These are phyloP conservation scores for Waltergamsia citrina DNA, from an alignment of 2,329 filamentous ascomycete genomes.

Conservation along the genomic window DNA sequence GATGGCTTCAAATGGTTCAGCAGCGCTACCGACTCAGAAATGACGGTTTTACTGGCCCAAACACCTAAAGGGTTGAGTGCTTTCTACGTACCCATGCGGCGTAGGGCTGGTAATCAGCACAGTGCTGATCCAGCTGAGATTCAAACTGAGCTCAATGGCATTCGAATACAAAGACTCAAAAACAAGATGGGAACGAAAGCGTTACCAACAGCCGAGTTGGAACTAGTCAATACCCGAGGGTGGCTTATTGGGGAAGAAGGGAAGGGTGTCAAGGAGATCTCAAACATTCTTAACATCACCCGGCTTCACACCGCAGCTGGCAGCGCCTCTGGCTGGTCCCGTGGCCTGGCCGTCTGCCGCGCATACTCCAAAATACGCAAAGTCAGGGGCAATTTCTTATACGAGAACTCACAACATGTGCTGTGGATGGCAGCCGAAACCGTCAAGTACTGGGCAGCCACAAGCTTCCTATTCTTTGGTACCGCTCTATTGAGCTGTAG, in stretches of 20 bases:
- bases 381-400: too few species aligned
- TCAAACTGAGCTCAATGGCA: constrained; percentile 51
- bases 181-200: constrained; percentile 62
- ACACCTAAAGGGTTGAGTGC: constrained; percentile 39
- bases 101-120: constrained; percentile 12
- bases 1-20: constrained; percentile 57
- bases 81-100: constrained; percentile 56
- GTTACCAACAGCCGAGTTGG: constrained; percentile 64
- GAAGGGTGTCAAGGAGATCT: constrained; percentile 58
- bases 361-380: too few species aligned
- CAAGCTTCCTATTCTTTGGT: constrained; percentile 45
- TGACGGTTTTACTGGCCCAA: constrained; percentile 55
- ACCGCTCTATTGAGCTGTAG: constrained; percentile 43
- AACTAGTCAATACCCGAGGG: constrained; percentile 50
- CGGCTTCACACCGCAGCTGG: constrained; percentile 47
- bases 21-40: constrained; percentile 23
- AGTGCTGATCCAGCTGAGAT: constrained; percentile 14
- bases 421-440: constrained; percentile 46
- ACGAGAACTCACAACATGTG: constrained; percentile 46
- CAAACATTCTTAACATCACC: constrained; percentile 59
- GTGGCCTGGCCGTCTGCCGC: constrained; percentile 48
- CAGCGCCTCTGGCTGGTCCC: constrained; percentile 41
- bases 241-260: constrained; percentile 60
- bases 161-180: constrained; percentile 61
- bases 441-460: constrained; percentile 43